Base-by-base conservation (phyloP, 2,329 filamentous ascomycete genomes). In the Endothia cerciana region DNA sequence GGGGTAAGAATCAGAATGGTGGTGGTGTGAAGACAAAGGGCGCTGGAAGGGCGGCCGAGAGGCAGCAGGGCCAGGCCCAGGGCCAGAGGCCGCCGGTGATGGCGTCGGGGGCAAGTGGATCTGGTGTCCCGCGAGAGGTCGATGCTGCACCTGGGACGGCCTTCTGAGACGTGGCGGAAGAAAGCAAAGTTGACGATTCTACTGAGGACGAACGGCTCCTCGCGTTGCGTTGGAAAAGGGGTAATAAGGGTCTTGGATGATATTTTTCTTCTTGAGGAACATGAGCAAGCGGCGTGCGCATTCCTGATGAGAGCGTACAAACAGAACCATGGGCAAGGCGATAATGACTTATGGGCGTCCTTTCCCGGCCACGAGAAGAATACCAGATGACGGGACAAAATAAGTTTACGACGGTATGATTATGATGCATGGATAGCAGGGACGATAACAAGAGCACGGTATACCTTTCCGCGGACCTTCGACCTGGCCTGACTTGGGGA, bases 61-160 rank as follows among this genome's bases (percentile, higher is more conserved):
- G 51, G 28, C 55, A 57, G 22, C 62, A 56, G 30, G 63, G 55
- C 30, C 51, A 53, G 49, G 30, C 6, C 17, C 30, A 25, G n/a
- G 57, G 38, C 3, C 40, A 62, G 33, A 47, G 33, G 28, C n/a
- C 8, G 40, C 41, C 55, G 30, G 7, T 40, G 33, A 15, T 49
- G 36, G 25, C 25, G 15, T 22, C 36, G 40, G 40, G 59, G 49
- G 55, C 25, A 47, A 61, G 49, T n/a, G 63, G 40, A 19, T 5
- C 49, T 28, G 56, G 61, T 28, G 11, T 40, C 2, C 10, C 22
- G 25, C 56, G 60, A 13, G 60, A 25, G 15, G 1, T 36, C 36
- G 45, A 33, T 15, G 19, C 60, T 28, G 66, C 66, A 15, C 66
- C 66, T 4, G 66, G 66, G 28, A 68, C 66, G 22, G 66, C 66